Evolutionary conservation across 192 early-diverging fungal species (phyloP), one percentile per base, ranked within the genome.

Genomic region (Umbelopsis vinacea): DNA sequence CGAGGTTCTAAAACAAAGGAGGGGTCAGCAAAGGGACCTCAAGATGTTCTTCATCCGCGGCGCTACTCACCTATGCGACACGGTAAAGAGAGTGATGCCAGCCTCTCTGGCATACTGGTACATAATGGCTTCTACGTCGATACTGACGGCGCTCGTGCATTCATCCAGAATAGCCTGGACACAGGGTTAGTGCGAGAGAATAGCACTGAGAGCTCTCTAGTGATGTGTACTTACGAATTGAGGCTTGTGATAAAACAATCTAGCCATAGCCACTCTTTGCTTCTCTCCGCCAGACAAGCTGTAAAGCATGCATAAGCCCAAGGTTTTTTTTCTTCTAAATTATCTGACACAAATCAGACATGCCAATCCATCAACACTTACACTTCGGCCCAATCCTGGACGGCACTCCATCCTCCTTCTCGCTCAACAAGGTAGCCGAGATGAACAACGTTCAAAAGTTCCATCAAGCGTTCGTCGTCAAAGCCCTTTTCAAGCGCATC

Each of bases 171-270:
- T 89, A 10, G 86, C 82, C 82, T 83, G 50, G 47, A 26, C 29
- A 19, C n/a, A 54, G 24, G 15, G 5, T 43, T 43, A 43, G 40
- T 43, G 11, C 3, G 3, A 12, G 5, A 4, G 40, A 43, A 0
- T 43, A 12, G 1, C 29, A 29, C 29, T 3, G 29, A 29, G 29
- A 29, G 29, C 29, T 29, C 29, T 29, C 1, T 29, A 2, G 29
- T 29, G n/a, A n/a, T 52, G 46, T 46, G 15, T 35, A 72, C 78
- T 82, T 82, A 89, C 94, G 77, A 88, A 95, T 66, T 88, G 87
- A 10, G 94, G 94, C 23, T 77, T 79, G 81, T 95, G 94, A 81
- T 94, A 95, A 71, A 94, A 94, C 29, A 95, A 73, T 15, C 94
- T 77, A n/a, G 93, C 93, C 92, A 94, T 92, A 9, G 91, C 91